Percentiles rank a stretch among this genome's conserved stretches.
phyloP scores from a whole-genome alignment of 2,329 filamentous ascomycete species.

The Aspergillus sp. region DNA sequence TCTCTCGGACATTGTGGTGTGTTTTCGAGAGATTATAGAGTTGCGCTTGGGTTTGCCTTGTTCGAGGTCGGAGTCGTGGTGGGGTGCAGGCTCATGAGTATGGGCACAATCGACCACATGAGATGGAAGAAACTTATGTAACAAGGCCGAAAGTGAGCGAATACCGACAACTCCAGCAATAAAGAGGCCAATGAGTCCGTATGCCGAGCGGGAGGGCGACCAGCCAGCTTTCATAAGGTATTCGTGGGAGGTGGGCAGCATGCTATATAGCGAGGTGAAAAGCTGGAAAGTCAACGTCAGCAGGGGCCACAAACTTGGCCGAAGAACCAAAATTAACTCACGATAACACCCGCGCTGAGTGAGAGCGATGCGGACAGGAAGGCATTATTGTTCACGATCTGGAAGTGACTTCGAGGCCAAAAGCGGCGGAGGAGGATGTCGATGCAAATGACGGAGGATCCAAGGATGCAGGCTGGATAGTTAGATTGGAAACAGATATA shows the following conservation, averaged over 20 bases:
- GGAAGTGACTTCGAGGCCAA: conserved; percentile 73
- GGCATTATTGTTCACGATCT: conserved; percentile 82
- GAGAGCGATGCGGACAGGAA: conserved; percentile 89
- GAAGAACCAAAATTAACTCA: conserved; percentile 38
- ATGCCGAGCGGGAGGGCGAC: conserved; percentile 63
- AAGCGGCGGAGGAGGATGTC: conserved; percentile 74
- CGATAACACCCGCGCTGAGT: conserved; percentile 95
- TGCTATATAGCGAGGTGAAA: conserved; percentile 88
- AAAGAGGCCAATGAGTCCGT: conserved; percentile 47
- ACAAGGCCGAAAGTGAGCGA: conserved; percentile 43
- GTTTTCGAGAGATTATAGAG: conserved; percentile 13
- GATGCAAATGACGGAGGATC: conserved; percentile 82
- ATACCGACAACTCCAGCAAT: conserved; percentile 49
- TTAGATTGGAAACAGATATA: conserved; percentile 10
- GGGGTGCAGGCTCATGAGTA: conserved; percentile 35
- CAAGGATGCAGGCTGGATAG: conserved; percentile 58
- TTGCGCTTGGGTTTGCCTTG: conserved; percentile 26
- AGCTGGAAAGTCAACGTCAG: conserved; percentile 54
- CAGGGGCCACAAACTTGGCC: not conserved
- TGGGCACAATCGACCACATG: conserved; percentile 52
- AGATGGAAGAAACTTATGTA: conserved; percentile 50
- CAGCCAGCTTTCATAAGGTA: conserved; percentile 73
- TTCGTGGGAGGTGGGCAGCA: conserved; percentile 80
- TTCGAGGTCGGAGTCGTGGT: conserved; percentile 37
- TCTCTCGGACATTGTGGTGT: conserved; percentile 22